Conservation (phyloP, 2,329 filamentous ascomycete genomes). For the Claviceps paspali region DNA sequence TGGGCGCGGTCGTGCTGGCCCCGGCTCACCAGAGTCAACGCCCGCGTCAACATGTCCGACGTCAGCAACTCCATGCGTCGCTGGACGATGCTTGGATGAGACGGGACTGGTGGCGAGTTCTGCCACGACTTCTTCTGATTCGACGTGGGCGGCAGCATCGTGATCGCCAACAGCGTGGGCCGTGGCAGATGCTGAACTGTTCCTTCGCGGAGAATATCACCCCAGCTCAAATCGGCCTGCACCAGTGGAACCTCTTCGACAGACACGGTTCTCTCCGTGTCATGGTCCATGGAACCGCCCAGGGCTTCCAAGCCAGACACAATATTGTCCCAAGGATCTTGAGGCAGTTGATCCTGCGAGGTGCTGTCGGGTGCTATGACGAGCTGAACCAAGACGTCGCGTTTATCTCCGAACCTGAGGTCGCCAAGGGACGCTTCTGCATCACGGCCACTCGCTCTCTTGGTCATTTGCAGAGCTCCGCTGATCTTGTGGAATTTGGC, state of each 20-base stretch:
- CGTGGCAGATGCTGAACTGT: slow-evolving; percentile 72
- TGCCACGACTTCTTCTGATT: slow-evolving; percentile 51
- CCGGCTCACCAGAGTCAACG: slow-evolving; percentile 76
- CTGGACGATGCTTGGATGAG: slow-evolving; percentile 89
- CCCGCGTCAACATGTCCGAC: slow-evolving; percentile 91
- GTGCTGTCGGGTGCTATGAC: slow-evolving; percentile 79
- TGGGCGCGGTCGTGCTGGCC: slow-evolving; percentile 89
- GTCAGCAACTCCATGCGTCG: slow-evolving; percentile 94
- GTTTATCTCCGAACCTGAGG: slow-evolving; percentile 86
- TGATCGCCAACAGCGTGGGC: slow-evolving; percentile 84
- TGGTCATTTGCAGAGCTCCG: slow-evolving; percentile 88
- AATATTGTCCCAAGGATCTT: slow-evolving; percentile 94
- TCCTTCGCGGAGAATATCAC: slow-evolving; percentile 83
- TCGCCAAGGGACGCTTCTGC: slow-evolving; percentile 88
- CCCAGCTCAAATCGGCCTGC: slow-evolving; percentile 86
- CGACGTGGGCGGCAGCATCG: slow-evolving; percentile 64
- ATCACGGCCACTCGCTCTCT: slow-evolving; percentile 85
- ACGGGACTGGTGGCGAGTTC: slow-evolving; percentile 69
- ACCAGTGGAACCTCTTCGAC: slow-evolving; percentile 92
- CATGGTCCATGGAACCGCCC: slow-evolving; percentile 71
- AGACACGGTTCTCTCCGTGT: slow-evolving; percentile 68
- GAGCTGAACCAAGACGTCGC: slow-evolving; percentile 84
- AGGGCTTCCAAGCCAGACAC: slow-evolving; percentile 90
- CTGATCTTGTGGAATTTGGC: slow-evolving; percentile 99
- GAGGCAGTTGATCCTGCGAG: slow-evolving; percentile 68